Evolutionary conservation across 1,139 yeast species (phyloP).

Genomic region (Pichia inconspicua): DNA sequence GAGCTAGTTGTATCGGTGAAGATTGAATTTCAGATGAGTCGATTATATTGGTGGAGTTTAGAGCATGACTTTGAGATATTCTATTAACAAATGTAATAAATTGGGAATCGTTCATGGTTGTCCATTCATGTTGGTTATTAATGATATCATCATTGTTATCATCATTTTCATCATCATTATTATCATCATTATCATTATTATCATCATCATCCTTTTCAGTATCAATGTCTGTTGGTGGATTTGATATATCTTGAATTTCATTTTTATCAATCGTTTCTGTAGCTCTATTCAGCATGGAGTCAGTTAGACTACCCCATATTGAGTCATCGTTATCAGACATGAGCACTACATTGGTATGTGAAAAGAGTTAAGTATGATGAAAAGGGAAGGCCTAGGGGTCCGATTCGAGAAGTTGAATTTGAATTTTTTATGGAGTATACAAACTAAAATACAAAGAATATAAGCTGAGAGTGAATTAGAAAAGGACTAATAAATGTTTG

Average conservation of each 20-base stretch:
- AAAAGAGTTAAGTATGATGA: neutral
- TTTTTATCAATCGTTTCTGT: neutral
- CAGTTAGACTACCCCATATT: neutral
- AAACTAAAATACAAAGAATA: neutral
- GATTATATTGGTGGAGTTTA: slow-evolving; percentile 10
- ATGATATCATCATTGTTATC: neutral
- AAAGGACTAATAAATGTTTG: neutral
- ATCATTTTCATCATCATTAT: too few species aligned
- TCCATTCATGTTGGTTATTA: slow-evolving; percentile 18
- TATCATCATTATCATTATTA: neutral
- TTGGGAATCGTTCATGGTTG: slow-evolving; percentile 36
- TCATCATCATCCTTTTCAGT: slow-evolving; percentile 4
- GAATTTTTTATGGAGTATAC: neutral
- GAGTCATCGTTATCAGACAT: neutral
- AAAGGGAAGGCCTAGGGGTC: neutral
- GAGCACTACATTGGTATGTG: neutral
- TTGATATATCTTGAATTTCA: neutral
- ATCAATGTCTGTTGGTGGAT: slow-evolving; percentile 3
- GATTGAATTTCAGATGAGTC: neutral
- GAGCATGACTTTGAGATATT: slow-evolving; percentile 26
- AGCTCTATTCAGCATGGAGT: neutral
- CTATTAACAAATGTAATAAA: slow-evolving; percentile 34
- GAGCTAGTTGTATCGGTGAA: slow-evolving; percentile 11
- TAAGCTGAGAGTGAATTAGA: neutral
- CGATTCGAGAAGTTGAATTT: neutral